Conservation (phyloP, 371 early-diverging fungal species). For the Quaeritorhiza haematococci region DNA sequence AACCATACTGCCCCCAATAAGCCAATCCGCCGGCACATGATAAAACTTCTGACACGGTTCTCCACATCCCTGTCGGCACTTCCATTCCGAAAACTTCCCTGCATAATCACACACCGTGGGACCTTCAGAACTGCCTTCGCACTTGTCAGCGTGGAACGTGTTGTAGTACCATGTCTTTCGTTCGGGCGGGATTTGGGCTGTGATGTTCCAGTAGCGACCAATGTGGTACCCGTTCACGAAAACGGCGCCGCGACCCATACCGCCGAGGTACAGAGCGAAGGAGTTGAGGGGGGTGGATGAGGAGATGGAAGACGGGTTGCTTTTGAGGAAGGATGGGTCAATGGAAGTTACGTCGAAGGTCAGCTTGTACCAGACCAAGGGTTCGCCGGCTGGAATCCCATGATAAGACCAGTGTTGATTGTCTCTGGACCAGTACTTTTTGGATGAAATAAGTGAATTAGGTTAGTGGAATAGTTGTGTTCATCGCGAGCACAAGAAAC, state of each 20-base stretch:
- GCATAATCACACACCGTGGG: constrained; percentile 22
- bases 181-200: constrained; percentile 11
- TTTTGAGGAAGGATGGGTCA: constrained; percentile 4
- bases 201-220: constrained; percentile 42
- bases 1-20: constrained; percentile 12
- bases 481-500: too few relatives aligned
- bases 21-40: constrained; percentile 43
- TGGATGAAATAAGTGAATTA: neutral
- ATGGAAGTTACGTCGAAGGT: constrained; percentile 7
- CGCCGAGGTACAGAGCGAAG: constrained; percentile 31
- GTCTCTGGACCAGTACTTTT: neutral
- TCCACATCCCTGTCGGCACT: constrained; percentile 36
- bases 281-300: neutral
- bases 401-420: neutral
- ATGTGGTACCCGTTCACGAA: constrained; percentile 43
- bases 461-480: neutral
- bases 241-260: constrained; percentile 41
- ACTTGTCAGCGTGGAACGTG: constrained; percentile 11
- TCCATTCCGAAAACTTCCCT: constrained; percentile 22
- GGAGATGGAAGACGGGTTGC: too few relatives aligned
- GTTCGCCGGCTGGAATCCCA: too few relatives aligned
- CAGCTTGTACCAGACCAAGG: constrained; percentile 22
- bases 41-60: constrained; percentile 37
- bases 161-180: neutral
- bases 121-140: neutral